phyloP scores from a whole-genome alignment of 306 rosid species.

The Gastrolobium bilobum region DNA sequence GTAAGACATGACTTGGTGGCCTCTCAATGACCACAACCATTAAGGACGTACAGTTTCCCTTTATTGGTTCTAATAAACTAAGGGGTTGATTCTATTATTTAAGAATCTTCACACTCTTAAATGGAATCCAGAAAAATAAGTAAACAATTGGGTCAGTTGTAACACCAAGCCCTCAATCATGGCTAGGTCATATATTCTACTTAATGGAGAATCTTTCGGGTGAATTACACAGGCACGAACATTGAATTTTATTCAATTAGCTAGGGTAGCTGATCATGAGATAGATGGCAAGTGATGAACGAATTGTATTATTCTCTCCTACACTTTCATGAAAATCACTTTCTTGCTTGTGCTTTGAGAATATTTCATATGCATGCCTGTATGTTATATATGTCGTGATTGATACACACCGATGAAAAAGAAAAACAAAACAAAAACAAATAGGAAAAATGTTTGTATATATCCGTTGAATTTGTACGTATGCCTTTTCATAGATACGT shows the following conservation, averaged over 20 bases:
- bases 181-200: neutral
- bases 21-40: slow-evolving; percentile 38
- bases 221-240: slow-evolving; percentile 17
- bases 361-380: slow-evolving; percentile 41
- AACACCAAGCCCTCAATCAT: slow-evolving; percentile 27
- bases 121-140: neutral
- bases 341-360: slow-evolving; percentile 33
- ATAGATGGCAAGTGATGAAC: slow-evolving; percentile 5
- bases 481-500: slow-evolving; percentile 1
- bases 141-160: slow-evolving; percentile 15
- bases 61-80: neutral
- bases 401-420: neutral
- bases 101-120: slow-evolving; percentile 14
- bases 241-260: slow-evolving; percentile 42
- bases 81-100: slow-evolving; percentile 37
- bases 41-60: neutral
- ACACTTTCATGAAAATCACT: neutral
- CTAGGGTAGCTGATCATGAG: slow-evolving; percentile 8
- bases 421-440: neutral
- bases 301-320: slow-evolving; percentile 31
- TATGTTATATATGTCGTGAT: neutral
- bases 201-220: slow-evolving; percentile 45
- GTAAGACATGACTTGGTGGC: slow-evolving; percentile 38
- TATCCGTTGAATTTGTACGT: neutral
- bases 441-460: neutral